Base-by-base conservation (phyloP, 1,284 basidiomycete species). In the Ustilago hordei region DNA sequence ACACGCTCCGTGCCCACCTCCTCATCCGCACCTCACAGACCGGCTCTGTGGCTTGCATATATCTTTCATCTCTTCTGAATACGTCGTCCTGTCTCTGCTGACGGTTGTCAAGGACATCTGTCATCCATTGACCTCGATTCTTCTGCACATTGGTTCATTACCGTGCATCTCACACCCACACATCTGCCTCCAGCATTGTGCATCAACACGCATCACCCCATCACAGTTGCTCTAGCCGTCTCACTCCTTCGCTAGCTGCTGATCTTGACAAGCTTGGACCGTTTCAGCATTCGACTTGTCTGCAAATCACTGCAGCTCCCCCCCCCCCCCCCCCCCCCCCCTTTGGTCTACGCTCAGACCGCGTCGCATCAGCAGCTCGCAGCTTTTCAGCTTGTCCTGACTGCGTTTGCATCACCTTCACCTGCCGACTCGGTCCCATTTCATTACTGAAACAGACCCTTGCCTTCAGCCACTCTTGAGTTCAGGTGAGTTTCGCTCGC, bases 31-130 rank as follows among this genome's bases (percentile, higher is more conserved):
- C 55, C 19, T 34, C 54, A 67, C 70, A 73, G 70, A 64, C 70
- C 17, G 65, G 65, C 50, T 73, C 70, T 73, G 70, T 73, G 64
- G 63, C 68, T 61, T 61, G 64, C 64, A 64, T 68, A 56, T 58
- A 32, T 55, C 47, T 31, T 47, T 53, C 32, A 36, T 56, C 39
- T 41, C 53, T 23, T 23, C 53, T 50, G 55, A 62, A 55, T 28
- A 52, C n/a, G 28, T 43, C 35, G 52, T 39, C 34, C 59, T 55
- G 67, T 63, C 61, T 64, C 61, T 53, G 43, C 45, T 39, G 45
- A 60, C 62, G 17, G 23, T 64, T 59, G 56, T 32, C 43, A 45
- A 52, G 56, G 6, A 43, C 47, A 35, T 32, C 34, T 38, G 31
- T 23, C 17, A 23, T 34, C 28, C 13, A 13, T 31, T 54, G 38